Percentiles rank a stretch among this genome's conserved stretches.
Evolutionary conservation across 2,329 filamentous ascomycete species (phyloP).

Genomic region (Tolypocladium inflatum): DNA sequence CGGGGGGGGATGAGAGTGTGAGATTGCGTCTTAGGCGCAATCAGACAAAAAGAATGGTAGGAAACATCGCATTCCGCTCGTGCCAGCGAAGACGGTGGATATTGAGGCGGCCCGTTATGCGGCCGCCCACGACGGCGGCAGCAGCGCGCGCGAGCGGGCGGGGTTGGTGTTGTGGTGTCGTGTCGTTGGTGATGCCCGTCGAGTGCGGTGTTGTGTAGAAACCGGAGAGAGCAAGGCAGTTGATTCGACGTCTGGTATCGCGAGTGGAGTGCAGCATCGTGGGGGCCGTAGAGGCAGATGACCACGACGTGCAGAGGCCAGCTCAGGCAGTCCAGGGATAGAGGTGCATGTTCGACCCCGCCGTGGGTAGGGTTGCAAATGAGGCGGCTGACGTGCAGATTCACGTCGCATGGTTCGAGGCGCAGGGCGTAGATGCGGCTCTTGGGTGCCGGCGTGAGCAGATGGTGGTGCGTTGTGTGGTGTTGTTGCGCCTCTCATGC

Average conservation of each 20-base stretch:
- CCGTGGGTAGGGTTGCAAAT: slow-evolving; percentile 2
- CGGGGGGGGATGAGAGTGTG: background rate
- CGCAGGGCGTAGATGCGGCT: slow-evolving; percentile 2
- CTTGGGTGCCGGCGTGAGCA: background rate
- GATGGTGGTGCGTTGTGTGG: background rate
- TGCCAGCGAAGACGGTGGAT: slow-evolving; percentile 12
- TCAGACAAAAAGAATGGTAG: background rate
- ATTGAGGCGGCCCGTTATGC: slow-evolving; percentile 7
- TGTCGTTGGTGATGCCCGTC: background rate
- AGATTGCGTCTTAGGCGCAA: background rate
- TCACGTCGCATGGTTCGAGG: slow-evolving; percentile 1
- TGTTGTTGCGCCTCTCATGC: background rate
- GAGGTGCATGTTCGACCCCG: slow-evolving; percentile 8
- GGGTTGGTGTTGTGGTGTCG: background rate
- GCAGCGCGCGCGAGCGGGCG: background rate
- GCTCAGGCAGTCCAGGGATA: slow-evolving; percentile 3
- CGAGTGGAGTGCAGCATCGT: slow-evolving; percentile 3
- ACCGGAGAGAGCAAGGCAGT: slow-evolving; percentile 6
- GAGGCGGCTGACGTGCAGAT: slow-evolving; percentile 5
- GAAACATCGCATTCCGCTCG: slow-evolving; percentile 6
- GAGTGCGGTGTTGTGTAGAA: background rate
- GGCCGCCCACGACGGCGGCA: slow-evolving; percentile 1
- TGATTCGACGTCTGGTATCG: slow-evolving; percentile 5
- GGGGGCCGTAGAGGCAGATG: slow-evolving; percentile 6
- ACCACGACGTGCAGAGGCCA: slow-evolving; percentile 5